Evolutionary conservation across 495 filamentous ascomycete species (phyloP), one percentile per base, ranked within the genome.

Genomic region (Xylaria cubensis): DNA sequence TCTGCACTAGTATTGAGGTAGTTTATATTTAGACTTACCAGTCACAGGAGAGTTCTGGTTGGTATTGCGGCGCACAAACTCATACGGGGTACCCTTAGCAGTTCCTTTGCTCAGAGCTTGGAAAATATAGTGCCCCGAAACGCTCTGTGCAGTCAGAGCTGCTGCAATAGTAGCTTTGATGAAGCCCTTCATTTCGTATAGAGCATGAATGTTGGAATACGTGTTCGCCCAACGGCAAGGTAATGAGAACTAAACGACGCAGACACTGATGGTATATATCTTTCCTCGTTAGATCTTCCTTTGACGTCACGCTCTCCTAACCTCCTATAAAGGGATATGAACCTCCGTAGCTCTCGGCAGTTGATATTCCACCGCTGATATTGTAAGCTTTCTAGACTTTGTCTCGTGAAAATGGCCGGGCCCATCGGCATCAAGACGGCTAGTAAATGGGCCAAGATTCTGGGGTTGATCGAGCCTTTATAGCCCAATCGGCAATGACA

Each of bases 41-140:
- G 84, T 86, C 12, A 90, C 88, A 9, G 88, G 88, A 34, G 86
- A 88, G 80, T 90, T 90, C 75, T 85, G 80, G 83, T 88, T 89
- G 66, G 80, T 84, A 80, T 88, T 88, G 64, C 81, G 81, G 32
- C 88, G 84, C 67, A 90, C 81, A 74, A 87, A 84, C 73, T 88
- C 80, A 75, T 86, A 90, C 24, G 78, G 75, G 42, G 73, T 70
- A 26, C 84, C 84, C 74, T 87, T 84, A 4, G 73, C 74, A 13
- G 79, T 81, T n/a, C 83, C 85, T 62, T 85, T 79, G 3, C 79
- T 79, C 53, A 88, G 72, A 32, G 83, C 74, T 66, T 88, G 81
- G 78, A 88, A 89, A 73, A 86, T 85, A 76, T 85, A 85, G 73
- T 85, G 82, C 4, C 73, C 82, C 8, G 81, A 81, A 32, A 79